Evolutionary conservation across 1,139 yeast genomes (phyloP).

Genomic region (Lodderomyces margitis): DNA sequence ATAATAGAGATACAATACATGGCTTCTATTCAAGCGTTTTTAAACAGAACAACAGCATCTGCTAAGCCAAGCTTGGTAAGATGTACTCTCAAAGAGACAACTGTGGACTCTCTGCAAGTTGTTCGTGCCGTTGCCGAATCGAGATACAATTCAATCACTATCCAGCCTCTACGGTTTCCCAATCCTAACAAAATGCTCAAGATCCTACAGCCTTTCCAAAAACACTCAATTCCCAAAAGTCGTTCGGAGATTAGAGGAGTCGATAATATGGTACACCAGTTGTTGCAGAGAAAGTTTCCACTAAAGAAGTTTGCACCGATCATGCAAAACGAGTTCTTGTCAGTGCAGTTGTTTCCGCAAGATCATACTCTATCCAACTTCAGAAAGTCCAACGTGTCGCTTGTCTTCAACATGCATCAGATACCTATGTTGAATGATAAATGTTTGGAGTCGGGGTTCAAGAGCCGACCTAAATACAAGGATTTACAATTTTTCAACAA

Average conservation of each 20-base stretch:
- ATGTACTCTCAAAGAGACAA: neutral
- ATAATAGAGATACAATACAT: neutral
- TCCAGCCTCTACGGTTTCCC: neutral
- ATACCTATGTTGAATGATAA: conserved; percentile 23
- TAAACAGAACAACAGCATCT: neutral
- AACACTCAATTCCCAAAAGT: conserved; percentile 22
- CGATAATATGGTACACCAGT: conserved; percentile 24
- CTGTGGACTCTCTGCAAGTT: neutral
- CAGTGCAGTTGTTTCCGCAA: conserved; percentile 27
- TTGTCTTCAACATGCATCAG: conserved; percentile 22
- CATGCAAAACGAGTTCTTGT: conserved; percentile 21
- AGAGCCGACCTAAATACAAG: conserved; percentile 25
- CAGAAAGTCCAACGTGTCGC: conserved; percentile 42
- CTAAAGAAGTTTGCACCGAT: conserved; percentile 23
- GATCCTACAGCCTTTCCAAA: conserved; percentile 6
- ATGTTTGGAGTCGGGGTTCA: conserved; percentile 21
- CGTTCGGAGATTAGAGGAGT: conserved; percentile 41
- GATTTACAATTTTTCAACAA: conserved; percentile 23
- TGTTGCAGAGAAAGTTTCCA: conserved; percentile 12
- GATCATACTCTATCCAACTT: conserved; percentile 27
- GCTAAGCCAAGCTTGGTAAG: neutral
- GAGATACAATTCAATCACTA: neutral
- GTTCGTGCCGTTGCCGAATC: neutral
- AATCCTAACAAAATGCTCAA: neutral
- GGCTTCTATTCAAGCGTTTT: neutral